Base-by-base conservation (phyloP, 1,139 yeast genomes). In the Blastobotrys petasosporus region DNA sequence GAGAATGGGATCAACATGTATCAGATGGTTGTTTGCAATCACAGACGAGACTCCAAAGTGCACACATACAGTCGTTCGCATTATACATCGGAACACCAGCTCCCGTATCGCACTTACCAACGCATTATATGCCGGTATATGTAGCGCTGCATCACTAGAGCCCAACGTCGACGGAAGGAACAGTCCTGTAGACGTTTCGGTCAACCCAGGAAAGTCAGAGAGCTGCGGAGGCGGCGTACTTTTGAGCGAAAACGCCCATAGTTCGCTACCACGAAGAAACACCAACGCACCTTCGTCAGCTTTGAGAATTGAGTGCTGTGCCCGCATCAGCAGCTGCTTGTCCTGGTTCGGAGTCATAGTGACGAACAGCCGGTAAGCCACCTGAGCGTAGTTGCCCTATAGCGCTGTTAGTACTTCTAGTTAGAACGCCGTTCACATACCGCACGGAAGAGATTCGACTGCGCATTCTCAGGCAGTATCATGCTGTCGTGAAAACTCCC, bases 51-150 rank as follows among this genome's bases (percentile, higher is more conserved):
- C 31, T 3, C 63, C 64, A 31, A 60, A 56, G 2, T 61, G 62
- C 2, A 59, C 84, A 84, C 65, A 81, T 76, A 25, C 70, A 37
- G 70, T 61, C 13, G 78, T 59, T 10, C 67, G 61, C 77, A 73
- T 34, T 77, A 64, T 51, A 71, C 76, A 52, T 67, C 70, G 41
- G 39, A 76, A 64, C 0, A 81, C 64, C 62, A 77, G 65, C 49
- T 80, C 76, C 58, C 80, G 75, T 31, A 82, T 69, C 0, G 90
- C 81, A 51, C 77, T 77, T 31, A 80, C 58, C 45, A 82, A 76
- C n/a, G 84, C 59, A 71, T 71, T 43, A 74, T 76, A 54, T 67
- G 76, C 38, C 13, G 40, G 45, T 75, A 76, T 48, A 70, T 62
- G 58, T 20, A 43, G 48, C 9, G 44, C 34, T 13, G 36, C 37